Percentiles rank a stretch among this genome's conserved stretches.
These are phyloP conservation scores for Eucalyptus virginea DNA, from an alignment of 345 rosid species.

Conservation along the genomic window DNA sequence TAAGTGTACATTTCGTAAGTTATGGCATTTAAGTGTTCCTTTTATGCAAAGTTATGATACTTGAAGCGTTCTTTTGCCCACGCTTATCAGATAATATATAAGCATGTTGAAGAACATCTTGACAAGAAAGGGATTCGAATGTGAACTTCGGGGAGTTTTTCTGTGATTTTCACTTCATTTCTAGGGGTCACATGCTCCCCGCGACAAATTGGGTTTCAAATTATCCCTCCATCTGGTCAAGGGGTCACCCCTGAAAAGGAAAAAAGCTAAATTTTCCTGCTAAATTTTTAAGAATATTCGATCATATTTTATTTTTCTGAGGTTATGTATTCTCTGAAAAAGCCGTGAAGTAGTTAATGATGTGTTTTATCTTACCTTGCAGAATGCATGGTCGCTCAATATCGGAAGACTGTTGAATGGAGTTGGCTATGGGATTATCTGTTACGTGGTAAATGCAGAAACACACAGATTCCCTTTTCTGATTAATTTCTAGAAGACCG, in stretches of 20 bases:
- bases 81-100: neutral
- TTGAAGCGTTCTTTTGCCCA: too few species aligned
- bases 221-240: neutral
- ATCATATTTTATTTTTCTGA: neutral
- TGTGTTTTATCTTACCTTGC: neutral
- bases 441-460: slow-evolving; percentile 16
- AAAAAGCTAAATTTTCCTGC: neutral
- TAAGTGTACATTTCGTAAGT: too few species aligned
- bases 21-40: too few species aligned
- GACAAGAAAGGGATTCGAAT: neutral
- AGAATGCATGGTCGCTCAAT: slow-evolving; percentile 20
- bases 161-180: neutral
- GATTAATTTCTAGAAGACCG: neutral
- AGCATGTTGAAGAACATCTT: neutral
- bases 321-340: neutral
- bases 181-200: neutral
- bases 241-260: neutral
- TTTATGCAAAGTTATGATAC: too few species aligned
- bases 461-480: neutral
- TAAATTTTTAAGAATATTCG: neutral
- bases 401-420: slow-evolving; percentile 19
- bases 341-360: neutral
- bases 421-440: slow-evolving; percentile 11
- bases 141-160: neutral
- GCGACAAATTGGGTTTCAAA: neutral